phyloP scores from a whole-genome alignment of 371 early-diverging fungal species.

The Mortierella polycephala region DNA sequence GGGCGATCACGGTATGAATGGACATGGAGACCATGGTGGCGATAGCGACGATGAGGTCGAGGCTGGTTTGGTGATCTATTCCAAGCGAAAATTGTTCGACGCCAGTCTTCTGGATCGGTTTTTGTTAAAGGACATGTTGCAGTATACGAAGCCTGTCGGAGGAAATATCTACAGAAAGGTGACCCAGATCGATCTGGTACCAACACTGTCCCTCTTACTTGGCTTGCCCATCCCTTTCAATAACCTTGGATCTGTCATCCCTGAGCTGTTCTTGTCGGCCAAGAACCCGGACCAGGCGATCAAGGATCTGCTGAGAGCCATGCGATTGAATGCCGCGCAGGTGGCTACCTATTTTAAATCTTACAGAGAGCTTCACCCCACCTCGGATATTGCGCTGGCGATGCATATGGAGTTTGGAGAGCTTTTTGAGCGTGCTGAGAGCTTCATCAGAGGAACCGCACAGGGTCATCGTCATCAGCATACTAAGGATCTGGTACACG shows the following conservation, averaged over 20 bases:
- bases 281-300: constrained; percentile 32
- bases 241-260: constrained; percentile 86
- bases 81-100: constrained; percentile 57
- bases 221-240: constrained; percentile 87
- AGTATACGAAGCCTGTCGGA: constrained; percentile 45
- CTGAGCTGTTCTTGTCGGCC: constrained; percentile 64
- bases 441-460: constrained; percentile 23
- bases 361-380: constrained; percentile 56
- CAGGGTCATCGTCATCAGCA: constrained; percentile 19
- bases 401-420: constrained; percentile 38
- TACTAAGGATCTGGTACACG: constrained; percentile 42
- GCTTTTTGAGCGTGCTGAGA: constrained; percentile 53
- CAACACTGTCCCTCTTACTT: constrained; percentile 78
- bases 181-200: constrained; percentile 88
- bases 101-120: constrained; percentile 20
- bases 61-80: constrained; percentile 87
- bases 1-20: constrained; percentile 99
- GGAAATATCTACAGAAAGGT: constrained; percentile 59
- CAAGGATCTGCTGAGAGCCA: constrained; percentile 64
- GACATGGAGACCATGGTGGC: constrained; percentile 99
- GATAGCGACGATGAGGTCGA: constrained; percentile 90
- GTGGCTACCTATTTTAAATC: constrained; percentile 75
- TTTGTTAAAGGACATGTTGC: constrained; percentile 38
- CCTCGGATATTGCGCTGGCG: constrained; percentile 51
- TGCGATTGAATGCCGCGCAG: constrained; percentile 83